Base-by-base conservation (phyloP, 2,329 filamentous ascomycete genomes). In the Bertia moriformis region DNA sequence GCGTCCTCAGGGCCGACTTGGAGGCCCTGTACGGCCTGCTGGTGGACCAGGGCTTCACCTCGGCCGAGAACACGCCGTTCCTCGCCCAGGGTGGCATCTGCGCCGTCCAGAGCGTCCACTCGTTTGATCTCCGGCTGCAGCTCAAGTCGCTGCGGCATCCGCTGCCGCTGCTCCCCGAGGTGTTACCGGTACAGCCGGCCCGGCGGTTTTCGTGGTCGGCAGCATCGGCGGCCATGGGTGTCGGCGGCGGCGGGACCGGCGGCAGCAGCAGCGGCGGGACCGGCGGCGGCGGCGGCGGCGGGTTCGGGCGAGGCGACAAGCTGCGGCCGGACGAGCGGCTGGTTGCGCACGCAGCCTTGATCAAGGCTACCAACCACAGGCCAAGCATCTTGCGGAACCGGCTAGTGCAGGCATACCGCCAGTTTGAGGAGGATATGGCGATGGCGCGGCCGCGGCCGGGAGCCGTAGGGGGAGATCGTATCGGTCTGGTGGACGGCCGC, bases 21-120 rank as follows among this genome's bases (percentile, higher is more conserved):
- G 67, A 74, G 38, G 73, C 69, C 2, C 59, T 89, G 0, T 86
- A 87, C 53, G 66, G 78, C 20, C 77, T 80, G 37, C 63, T 91
- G 1, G 80, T 80, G 1, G 82, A 91, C 47, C 61, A 65, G 4
- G 60, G 58, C 2, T 73, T 70, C 17, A 69, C 66, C 0, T 53
- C 58, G 3, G 59, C 63, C 10, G 57, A 70, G 27, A 59, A 57
- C n/a, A 66, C 63, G 39, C 68, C 75, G 1, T 60, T 65, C 4
- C 59, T 67, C 17, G 69, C 73, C 0, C 70, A 70, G 36, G 80
- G 78, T 3, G 82, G 81, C 0, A 72, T 87, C 4, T 84, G 79
- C 50, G 73, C 78, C 0, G 56, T 82, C 36, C 80, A 86, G 48
- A 76, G 74, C 38, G 62, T 89, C 3, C 62, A 72, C 40, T 66